Evolutionary conservation across 306 rosid species (phyloP).

Genomic region (Notholithocarpus densiflorus): DNA sequence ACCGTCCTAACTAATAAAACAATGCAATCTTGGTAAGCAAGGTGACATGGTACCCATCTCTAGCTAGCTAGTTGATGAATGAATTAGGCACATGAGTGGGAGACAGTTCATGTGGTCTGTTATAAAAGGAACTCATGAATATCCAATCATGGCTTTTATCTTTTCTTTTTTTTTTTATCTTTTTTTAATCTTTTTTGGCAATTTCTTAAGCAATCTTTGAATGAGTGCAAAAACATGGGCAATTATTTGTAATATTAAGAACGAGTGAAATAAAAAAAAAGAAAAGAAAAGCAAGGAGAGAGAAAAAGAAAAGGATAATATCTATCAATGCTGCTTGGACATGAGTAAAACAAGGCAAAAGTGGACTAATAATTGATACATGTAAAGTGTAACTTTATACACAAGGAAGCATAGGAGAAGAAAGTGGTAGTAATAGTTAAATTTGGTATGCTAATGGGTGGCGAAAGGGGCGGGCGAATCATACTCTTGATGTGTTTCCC

Average conservation of each 20-base stretch:
- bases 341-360: slow-evolving; percentile 21
- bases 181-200: slow-evolving; percentile 14
- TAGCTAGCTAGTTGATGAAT: slow-evolving; percentile 19
- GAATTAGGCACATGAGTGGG: slow-evolving; percentile 60
- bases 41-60: slow-evolving; percentile 67
- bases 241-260: neutral
- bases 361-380: slow-evolving; percentile 47
- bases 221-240: slow-evolving; percentile 15
- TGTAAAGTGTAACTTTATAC: slow-evolving; percentile 28
- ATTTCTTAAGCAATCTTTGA: slow-evolving; percentile 41
- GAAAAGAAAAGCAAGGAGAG: neutral
- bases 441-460: slow-evolving; percentile 47
- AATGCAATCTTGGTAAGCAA: slow-evolving; percentile 48
- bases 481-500: slow-evolving; percentile 65
- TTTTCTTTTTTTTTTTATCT: neutral
- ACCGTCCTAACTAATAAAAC: slow-evolving; percentile 32
- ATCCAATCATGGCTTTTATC: slow-evolving; percentile 39
- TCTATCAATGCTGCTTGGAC: neutral
- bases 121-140: slow-evolving; percentile 26
- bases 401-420: slow-evolving; percentile 33
- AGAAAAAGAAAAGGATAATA: neutral
- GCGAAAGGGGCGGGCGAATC: slow-evolving; percentile 42
- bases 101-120: slow-evolving; percentile 80
- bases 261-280: slow-evolving; percentile 4
- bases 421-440: slow-evolving; percentile 43